Base-by-base conservation (phyloP, 148 eudicot species). In the Camellia lanceoleosa region DNA sequence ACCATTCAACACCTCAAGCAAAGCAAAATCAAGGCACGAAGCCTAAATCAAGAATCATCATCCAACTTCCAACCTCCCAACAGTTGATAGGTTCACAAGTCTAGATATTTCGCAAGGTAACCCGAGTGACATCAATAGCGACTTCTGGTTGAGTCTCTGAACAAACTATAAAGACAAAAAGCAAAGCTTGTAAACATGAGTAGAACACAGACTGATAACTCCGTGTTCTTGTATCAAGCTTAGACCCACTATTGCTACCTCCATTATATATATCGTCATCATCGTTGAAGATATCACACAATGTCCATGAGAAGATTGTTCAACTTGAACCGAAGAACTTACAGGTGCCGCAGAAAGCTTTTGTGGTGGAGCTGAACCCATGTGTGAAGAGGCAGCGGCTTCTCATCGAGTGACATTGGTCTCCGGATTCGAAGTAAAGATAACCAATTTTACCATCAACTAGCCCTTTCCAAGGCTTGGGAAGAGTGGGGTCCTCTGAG, bases 341-440 rank as follows among this genome's bases (percentile, higher is more conserved):
- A 86, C 15, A 30, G 90, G 68, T 19, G 79, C 84, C 10, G 88
- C 64, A 0, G 87, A 71, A 10, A 83, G 69, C 85, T 85, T 84
- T 16, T 76, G 62, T 7, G 83, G 60, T 15, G 87, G 76, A 52
- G 68, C 71, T 3, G 90, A 75, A 30, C 72, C 84, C 10, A 68
- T 80, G 54, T 77, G 68, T 8, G 88, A 44, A 56, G 89, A 52
- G n/a, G 89, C 84, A 78, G 60, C 87, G 99, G 99, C 85, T 82
- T 92, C 89, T 93, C 94, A 83, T 96, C 94, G 99, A 13, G 99
- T 96, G 43, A 91, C 89, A 85, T 96, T 96, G 71, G 99, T 96
- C 83, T 86, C 99, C 10, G 95, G 99, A 74, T 96, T 96, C 99
- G 70, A 87, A 96, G 90, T 96, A 96, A 80, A 94, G 86, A 80